Evolutionary conservation across 129 eudicot genomes (phyloP).

Genomic region (Escallonia rubra): DNA sequence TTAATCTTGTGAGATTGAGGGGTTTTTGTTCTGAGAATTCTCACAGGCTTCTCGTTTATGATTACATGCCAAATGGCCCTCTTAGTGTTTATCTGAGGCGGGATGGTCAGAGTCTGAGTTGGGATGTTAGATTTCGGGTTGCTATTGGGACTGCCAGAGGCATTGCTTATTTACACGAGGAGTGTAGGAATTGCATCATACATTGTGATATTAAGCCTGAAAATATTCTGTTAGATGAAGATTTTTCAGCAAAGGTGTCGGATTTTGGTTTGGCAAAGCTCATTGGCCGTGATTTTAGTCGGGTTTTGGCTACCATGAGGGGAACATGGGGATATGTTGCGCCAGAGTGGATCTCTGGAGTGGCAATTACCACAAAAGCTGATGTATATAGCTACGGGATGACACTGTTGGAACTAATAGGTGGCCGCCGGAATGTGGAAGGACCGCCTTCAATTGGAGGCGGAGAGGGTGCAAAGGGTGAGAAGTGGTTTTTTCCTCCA

Average conservation of each 20-base stretch:
- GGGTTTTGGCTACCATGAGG: conserved; percentile 88
- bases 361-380: conserved; percentile 80
- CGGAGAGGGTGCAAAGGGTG: conserved; percentile 31
- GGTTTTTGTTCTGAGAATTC: conserved; percentile 78
- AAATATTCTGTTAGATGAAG: conserved; percentile 65
- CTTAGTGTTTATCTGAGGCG: conserved; percentile 56
- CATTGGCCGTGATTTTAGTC: conserved; percentile 74
- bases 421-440: conserved; percentile 84
- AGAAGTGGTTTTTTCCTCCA: conserved; percentile 92
- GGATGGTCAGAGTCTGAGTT: conserved; percentile 53
- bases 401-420: conserved; percentile 78
- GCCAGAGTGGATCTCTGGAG: conserved; percentile 96
- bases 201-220: conserved; percentile 95
- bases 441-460: conserved; percentile 51
- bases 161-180: conserved; percentile 85
- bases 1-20: conserved; percentile 80
- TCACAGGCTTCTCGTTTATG: conserved; percentile 81
- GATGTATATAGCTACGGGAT: conserved; percentile 95
- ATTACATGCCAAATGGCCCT: conserved; percentile 90
- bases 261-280: conserved; percentile 91
- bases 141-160: conserved; percentile 85
- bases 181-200: conserved; percentile 72
- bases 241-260: conserved; percentile 74
- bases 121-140: conserved; percentile 76
- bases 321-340: conserved; percentile 98